Conservation (phyloP, 2,329 filamentous ascomycete species). For the Fusarium citri region DNA sequence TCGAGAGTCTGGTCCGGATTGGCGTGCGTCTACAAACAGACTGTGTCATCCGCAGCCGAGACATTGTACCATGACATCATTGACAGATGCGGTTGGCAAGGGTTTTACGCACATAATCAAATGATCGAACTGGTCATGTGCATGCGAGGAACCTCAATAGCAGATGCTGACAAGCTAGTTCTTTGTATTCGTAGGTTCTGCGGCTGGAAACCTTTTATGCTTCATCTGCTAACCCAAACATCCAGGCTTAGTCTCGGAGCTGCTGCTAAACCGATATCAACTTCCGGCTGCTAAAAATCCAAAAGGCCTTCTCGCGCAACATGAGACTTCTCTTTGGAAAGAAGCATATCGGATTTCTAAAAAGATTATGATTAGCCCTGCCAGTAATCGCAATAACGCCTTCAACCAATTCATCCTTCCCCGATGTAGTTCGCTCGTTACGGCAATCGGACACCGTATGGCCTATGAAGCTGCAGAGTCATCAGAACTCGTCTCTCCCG, state of each 20-base stretch:
- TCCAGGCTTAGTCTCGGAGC: neutral
- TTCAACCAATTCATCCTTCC: neutral
- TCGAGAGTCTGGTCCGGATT: neutral
- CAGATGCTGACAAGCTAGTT: constrained; percentile 13
- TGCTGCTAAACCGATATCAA: neutral
- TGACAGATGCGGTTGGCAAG: constrained; percentile 12
- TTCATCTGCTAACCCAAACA: neutral
- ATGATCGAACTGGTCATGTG: constrained; percentile 14
- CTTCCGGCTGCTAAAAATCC: neutral
- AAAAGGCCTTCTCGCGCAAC: neutral
- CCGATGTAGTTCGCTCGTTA: neutral
- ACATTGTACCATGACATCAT: neutral
- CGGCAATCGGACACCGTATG: constrained; percentile 7
- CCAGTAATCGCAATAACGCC: neutral
- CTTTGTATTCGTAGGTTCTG: constrained; percentile 15
- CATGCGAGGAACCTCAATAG: constrained; percentile 1
- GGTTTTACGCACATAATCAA: constrained; percentile 8
- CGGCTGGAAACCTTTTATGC: neutral
- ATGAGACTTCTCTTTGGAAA: neutral
- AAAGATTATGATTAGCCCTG: neutral
- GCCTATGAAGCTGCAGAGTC: constrained; percentile 9
- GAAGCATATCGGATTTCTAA: neutral
- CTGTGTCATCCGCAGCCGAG: neutral
- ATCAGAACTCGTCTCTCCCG: too few relatives aligned
- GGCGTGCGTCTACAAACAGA: constrained; percentile 4